A percentile compares a stretch with the other conserved stretches of the same genome.
These are phyloP conservation scores for Diaporthe sp. DNA, from an alignment of 2,329 filamentous ascomycete species.

Conservation along the genomic window DNA sequence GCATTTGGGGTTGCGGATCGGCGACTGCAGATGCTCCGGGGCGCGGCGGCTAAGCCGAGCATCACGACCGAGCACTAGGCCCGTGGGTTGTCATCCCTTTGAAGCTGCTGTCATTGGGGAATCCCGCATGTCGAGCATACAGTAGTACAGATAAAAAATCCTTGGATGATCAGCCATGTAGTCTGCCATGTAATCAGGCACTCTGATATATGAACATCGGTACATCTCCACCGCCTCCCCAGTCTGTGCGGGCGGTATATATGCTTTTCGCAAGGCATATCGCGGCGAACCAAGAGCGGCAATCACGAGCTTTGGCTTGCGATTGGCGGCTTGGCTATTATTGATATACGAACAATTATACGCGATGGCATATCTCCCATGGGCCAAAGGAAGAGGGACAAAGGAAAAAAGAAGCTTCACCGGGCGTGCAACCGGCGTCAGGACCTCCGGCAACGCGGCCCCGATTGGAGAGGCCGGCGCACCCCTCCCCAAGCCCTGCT, in stretches of 20 bases:
- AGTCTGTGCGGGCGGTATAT: neutral
- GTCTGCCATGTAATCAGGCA: neutral
- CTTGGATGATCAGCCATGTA: slow-evolving; percentile 19
- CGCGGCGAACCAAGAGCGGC: neutral
- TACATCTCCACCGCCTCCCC: neutral
- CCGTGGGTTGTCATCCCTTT: slow-evolving; percentile 17
- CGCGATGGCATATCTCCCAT: neutral
- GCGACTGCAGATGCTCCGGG: slow-evolving; percentile 7
- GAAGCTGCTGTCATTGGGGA: neutral
- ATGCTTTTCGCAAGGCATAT: slow-evolving; percentile 12
- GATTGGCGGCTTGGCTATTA: slow-evolving; percentile 1
- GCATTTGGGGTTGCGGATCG: neutral
- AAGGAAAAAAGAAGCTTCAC: slow-evolving; percentile 7
- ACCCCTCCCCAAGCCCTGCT: neutral
- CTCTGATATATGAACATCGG: slow-evolving; percentile 3
- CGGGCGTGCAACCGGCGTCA: slow-evolving; percentile 2
- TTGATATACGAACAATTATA: neutral
- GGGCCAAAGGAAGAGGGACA: neutral
- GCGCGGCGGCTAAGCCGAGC: slow-evolving; percentile 7
- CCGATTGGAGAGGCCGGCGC: slow-evolving; percentile 5
- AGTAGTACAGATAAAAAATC: neutral
- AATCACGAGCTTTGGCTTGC: neutral
- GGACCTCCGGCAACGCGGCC: slow-evolving; percentile 12
- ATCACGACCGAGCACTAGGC: slow-evolving; percentile 25
- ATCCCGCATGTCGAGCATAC: slow-evolving; percentile 7